Evolutionary conservation across 1,284 basidiomycete species (phyloP), one percentile per base, ranked within the genome.

Genomic region (Rugosomyces carneus): DNA sequence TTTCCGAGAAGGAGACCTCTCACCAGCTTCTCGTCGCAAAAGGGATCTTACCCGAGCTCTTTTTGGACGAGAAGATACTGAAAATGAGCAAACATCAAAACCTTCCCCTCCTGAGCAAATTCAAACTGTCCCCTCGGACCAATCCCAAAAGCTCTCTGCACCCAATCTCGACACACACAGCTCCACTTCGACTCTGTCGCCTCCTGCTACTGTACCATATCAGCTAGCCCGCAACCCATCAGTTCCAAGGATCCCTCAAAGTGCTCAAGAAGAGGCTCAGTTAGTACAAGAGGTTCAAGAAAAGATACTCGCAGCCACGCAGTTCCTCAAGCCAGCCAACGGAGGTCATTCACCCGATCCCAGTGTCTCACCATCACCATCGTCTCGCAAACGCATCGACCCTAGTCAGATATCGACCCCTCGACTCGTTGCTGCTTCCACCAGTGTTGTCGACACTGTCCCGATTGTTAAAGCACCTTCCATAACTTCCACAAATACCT

Each of bases 331-430:
- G 55, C 84, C n/a, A 73, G 77, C 15, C 70, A 69, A 75, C 55
- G 61, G 77, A 8, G 13, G 19, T 4, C 48, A 47, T 39, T 52
- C 65, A 7, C 72, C 76, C 7, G 63, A 62, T 50, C 60, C 60
- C 20, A 47, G 45, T 53, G 5, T 13, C 27, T 29, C 27, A 7
- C 21, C 21, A 23, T 57, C 56, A 8, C 71, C 75, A 10, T 60
- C 74, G 24, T 62, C 71, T 37, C 73, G 81, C 46, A 84, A 76
- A 61, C 77, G 77, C 39, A 77, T 90, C 53, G 78, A 74, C 57
- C 73, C 79, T 16, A 76, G 75, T 52, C 80, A 86, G 60, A 90
- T 90, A 48, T 87, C 84, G 3, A 79, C 73, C 21, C 87, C 87
- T 4, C 78, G 70, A 16, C 69, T 89, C 11, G 71, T 90, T 3